Conservation (phyloP, 768 basidiomycete species). For the Psilocybe azurescens region DNA sequence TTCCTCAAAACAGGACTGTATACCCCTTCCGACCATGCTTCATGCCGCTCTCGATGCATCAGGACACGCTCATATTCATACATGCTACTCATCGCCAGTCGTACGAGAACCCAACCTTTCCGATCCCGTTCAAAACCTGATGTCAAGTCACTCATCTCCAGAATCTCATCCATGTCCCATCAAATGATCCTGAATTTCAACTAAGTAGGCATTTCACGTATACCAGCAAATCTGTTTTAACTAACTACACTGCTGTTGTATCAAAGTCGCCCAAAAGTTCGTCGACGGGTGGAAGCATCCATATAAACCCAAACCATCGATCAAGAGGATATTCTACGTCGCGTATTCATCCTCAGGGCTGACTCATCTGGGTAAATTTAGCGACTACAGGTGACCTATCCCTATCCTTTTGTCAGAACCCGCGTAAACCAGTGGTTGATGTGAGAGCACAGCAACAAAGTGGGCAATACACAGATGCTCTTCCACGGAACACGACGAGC, state of each 20-base stretch:
- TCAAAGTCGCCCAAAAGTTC: constrained; percentile 29
- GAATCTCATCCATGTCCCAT: constrained; percentile 30
- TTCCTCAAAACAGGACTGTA: not conserved
- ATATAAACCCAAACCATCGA: constrained; percentile 23
- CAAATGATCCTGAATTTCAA: constrained; percentile 26
- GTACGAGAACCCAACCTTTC: constrained; percentile 10
- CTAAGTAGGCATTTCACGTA: constrained; percentile 18
- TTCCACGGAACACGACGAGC: constrained; percentile 34
- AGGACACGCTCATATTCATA: constrained; percentile 29
- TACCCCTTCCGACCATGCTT: constrained; percentile 17
- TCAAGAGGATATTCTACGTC: constrained; percentile 33
- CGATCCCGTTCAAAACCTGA: not conserved
- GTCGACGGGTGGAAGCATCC: constrained; percentile 32
- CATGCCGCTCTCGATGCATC: constrained; percentile 32
- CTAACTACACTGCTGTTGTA: not conserved
- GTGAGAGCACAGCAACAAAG: constrained; percentile 26
- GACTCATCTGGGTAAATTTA: constrained; percentile 30
- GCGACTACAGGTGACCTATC: constrained; percentile 30
- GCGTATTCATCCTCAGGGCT: constrained; percentile 29
- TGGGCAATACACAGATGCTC: constrained; percentile 34
- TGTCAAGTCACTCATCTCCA: constrained; percentile 1
- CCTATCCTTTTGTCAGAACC: not conserved
- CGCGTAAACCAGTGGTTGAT: not conserved
- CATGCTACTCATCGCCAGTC: constrained; percentile 24
- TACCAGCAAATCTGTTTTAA: not conserved